Base-by-base conservation (phyloP, 345 rosid genomes). In the Arabis hirsuta region DNA sequence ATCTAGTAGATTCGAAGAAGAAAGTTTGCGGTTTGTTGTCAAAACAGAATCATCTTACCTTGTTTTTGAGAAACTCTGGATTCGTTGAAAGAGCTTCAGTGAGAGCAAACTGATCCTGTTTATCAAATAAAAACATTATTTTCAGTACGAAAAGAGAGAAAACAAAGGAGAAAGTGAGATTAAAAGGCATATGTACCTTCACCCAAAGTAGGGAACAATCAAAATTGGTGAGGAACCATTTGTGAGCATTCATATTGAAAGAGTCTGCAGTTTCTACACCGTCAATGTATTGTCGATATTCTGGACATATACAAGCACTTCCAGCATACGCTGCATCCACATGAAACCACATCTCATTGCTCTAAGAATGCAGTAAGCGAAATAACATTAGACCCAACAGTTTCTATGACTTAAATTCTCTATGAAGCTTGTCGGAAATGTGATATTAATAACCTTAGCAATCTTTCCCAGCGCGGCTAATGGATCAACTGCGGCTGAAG, bases 281-380 rank as follows among this genome's bases (percentile, higher is more conserved):
- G 44, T 93, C 74, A 65, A 90, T 83, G 77, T 89, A 84, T 3
- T 80, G 80, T 6, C 96, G 83, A 74, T 70, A 88, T 82, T 93
- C 97, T 6, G 97, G 92, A 85, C 97, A 90, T 67, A 93, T 76
- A 59, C 98, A 93, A 22, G 97, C 92, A 78, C 94, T 90, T 83
- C 94, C 98, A 62, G 98, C 97, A 56, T 93, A 90, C 4, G 97
- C 97, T 64, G 96, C 94, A 82, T 90, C 98, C 72, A 89, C 83
- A 57, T 90, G 98, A 79, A 90, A 84, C 97, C 97, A 90, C 57
- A 93, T 77, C 67, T 68, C 88, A 63, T 87, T 76, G 53, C 74
- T 81, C 97, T 93, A 84, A 72, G 63, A 60, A 60, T 43, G 16
- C 22, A 61, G 26, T 1, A 36, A 55, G n/a, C 48, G 6, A 50